phyloP scores from a whole-genome alignment of 768 basidiomycete species.

The Trichaptum fuscoviolaceum region DNA sequence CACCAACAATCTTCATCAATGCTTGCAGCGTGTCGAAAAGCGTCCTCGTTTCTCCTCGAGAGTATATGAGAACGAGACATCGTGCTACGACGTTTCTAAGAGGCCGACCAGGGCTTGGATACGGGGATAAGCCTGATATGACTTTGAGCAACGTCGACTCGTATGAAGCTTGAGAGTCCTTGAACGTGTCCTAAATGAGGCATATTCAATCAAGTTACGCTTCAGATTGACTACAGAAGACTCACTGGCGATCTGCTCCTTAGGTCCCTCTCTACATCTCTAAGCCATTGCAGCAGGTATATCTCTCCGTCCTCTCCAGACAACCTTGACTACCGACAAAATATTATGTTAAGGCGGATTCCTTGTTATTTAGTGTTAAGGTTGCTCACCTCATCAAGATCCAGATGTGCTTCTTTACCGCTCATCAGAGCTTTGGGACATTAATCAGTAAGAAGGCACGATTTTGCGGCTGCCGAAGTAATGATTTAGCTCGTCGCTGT shows the following conservation, averaged over 20 bases:
- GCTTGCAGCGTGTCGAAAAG: slow-evolving; percentile 83
- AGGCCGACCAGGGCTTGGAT: slow-evolving; percentile 85
- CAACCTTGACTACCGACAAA: slow-evolving; percentile 49
- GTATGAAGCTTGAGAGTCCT: slow-evolving; percentile 53
- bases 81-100: slow-evolving; percentile 72
- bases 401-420: not conserved
- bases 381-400: slow-evolving; percentile 5
- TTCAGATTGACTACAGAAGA: slow-evolving; percentile 8
- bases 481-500: not conserved
- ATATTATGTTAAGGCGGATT: not conserved
- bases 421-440: not conserved
- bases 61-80: slow-evolving; percentile 72
- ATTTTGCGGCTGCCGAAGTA: not conserved
- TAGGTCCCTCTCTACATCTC: slow-evolving; percentile 55
- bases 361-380: not conserved
- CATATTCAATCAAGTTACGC: not conserved
- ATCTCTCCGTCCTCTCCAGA: slow-evolving; percentile 74
- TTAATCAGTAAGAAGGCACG: not conserved
- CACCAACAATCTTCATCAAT: slow-evolving; percentile 69
- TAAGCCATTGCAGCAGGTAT: slow-evolving; percentile 82
- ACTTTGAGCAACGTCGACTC: slow-evolving; percentile 65
- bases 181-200: slow-evolving; percentile 54
- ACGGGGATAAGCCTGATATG: slow-evolving; percentile 54
- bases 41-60: slow-evolving; percentile 73
- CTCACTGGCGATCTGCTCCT: slow-evolving; percentile 48